These are phyloP conservation scores for Sphagnurus paluster DNA, from an alignment of 1,284 basidiomycete genomes.

Conservation along the genomic window DNA sequence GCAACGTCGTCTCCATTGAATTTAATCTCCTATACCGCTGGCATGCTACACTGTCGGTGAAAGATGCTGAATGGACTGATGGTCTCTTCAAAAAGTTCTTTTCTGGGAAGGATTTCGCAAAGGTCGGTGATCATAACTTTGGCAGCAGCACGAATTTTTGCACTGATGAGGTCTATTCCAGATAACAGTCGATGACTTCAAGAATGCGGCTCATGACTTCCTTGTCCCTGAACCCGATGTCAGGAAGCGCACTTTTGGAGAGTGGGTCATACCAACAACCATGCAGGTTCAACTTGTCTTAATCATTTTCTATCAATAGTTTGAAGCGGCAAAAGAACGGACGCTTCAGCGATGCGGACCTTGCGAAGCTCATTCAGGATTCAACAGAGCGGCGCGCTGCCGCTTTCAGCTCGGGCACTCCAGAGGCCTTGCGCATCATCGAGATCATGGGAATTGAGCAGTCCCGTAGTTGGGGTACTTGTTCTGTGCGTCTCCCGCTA, in stretches of 20 bases:
- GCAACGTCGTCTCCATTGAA: slow-evolving; percentile 73
- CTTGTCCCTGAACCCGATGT: slow-evolving; percentile 38
- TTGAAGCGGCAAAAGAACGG: slow-evolving; percentile 53
- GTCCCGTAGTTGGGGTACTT: slow-evolving; percentile 71
- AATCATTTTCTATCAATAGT: slow-evolving; percentile 28
- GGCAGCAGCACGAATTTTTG: slow-evolving; percentile 5
- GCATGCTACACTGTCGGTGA: slow-evolving; percentile 66
- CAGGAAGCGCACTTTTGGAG: slow-evolving; percentile 55
- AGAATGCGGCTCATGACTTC: slow-evolving; percentile 32
- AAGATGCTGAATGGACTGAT: slow-evolving; percentile 65
- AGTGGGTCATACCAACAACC: slow-evolving; percentile 33
- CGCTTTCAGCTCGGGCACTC: slow-evolving; percentile 76
- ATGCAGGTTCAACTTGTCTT: background rate
- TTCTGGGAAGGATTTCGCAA: slow-evolving; percentile 36
- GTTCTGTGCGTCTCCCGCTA: slow-evolving; percentile 51
- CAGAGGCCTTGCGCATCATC: slow-evolving; percentile 65
- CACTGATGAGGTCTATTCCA: slow-evolving; percentile 21
- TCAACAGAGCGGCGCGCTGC: slow-evolving; percentile 68
- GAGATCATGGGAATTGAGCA: slow-evolving; percentile 76
- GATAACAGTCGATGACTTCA: slow-evolving; percentile 47
- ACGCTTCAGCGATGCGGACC: slow-evolving; percentile 67
- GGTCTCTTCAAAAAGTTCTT: slow-evolving; percentile 48
- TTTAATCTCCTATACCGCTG: slow-evolving; percentile 77
- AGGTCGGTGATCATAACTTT: slow-evolving; percentile 27
- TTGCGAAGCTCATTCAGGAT: slow-evolving; percentile 65